phyloP scores from a whole-genome alignment of 352 stramenopile species.

The Phytophthora megakarya region DNA sequence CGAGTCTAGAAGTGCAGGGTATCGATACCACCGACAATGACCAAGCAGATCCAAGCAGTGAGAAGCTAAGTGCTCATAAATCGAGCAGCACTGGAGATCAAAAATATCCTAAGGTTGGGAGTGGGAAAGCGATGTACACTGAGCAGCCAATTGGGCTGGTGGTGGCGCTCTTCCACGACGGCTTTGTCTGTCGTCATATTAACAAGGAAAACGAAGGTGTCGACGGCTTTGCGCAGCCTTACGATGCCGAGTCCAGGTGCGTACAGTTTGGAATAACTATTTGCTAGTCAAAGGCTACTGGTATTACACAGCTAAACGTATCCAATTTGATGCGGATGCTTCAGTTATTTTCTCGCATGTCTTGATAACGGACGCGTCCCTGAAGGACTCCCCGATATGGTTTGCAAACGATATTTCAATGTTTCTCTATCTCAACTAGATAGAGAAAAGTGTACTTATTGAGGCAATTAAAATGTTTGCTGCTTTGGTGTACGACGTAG shows the following conservation, averaged over 20 bases:
- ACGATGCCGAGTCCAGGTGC: slow-evolving; percentile 69
- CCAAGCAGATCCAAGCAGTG: background rate
- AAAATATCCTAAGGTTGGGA: background rate
- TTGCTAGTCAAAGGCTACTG: slow-evolving; percentile 12
- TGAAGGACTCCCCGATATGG: slow-evolving; percentile 64
- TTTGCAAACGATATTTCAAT: slow-evolving; percentile 29
- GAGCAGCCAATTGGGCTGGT: slow-evolving; percentile 38
- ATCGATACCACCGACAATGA: background rate
- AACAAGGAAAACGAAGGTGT: slow-evolving; percentile 55
- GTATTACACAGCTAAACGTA: too few species aligned
- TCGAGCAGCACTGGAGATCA: slow-evolving; percentile 8
- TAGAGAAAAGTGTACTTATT: background rate
- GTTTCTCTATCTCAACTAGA: background rate
- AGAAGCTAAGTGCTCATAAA: background rate
- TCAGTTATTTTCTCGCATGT: slow-evolving; percentile 69
- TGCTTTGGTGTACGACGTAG: slow-evolving; percentile 15
- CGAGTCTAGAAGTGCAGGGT: background rate
- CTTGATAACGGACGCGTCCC: slow-evolving; percentile 56
- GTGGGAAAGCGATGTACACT: background rate
- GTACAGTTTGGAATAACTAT: too few species aligned
- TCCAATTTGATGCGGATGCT: slow-evolving; percentile 7
- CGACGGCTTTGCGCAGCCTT: slow-evolving; percentile 74
- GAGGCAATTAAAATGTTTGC: slow-evolving; percentile 19
- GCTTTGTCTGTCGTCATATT: slow-evolving; percentile 70
- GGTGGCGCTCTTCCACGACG: slow-evolving; percentile 65